phyloP scores from a whole-genome alignment of 1,284 basidiomycete genomes.

The Ustilago esculenta region DNA sequence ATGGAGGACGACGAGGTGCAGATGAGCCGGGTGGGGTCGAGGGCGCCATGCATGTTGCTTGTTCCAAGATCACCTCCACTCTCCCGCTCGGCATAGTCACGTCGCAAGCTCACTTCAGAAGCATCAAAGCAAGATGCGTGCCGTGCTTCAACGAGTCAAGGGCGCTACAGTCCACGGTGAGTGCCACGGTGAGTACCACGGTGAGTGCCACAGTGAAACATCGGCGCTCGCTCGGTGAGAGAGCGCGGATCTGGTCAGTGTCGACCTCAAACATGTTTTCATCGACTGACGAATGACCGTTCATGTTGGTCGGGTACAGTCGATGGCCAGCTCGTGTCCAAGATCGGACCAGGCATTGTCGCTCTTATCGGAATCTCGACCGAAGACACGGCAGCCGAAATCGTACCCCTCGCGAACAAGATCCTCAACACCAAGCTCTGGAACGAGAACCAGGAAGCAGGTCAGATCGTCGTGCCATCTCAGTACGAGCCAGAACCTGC shows the following conservation, averaged over 20 bases:
- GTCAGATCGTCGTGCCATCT: slow-evolving; percentile 30
- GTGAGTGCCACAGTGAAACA: too few relatives aligned
- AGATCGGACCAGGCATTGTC: slow-evolving; percentile 62
- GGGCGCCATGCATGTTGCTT: too few relatives aligned
- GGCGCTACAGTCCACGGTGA: slow-evolving; percentile 62
- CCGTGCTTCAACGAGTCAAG: slow-evolving; percentile 64
- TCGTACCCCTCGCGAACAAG: slow-evolving; percentile 48
- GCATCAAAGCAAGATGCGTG: slow-evolving; percentile 42
- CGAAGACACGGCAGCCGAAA: slow-evolving; percentile 58
- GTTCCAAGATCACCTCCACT: neutral
- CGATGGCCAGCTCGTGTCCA: slow-evolving; percentile 57
- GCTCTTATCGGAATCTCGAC: slow-evolving; percentile 60
- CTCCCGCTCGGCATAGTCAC: too few relatives aligned
- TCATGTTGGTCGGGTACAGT: too few relatives aligned
- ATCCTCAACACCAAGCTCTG: slow-evolving; percentile 60
- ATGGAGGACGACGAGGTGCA: too few relatives aligned
- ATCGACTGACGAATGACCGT: too few relatives aligned
- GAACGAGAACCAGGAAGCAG: slow-evolving; percentile 53
- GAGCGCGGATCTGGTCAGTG: too few relatives aligned
- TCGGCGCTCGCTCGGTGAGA: too few relatives aligned
- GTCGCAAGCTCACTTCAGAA: neutral
- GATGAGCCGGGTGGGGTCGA: too few relatives aligned
- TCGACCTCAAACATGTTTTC: too few relatives aligned
- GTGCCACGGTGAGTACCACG: too few relatives aligned
- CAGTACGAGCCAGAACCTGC: slow-evolving; percentile 40